A percentile compares a stretch with the other conserved stretches of the same genome.
Conservation (phyloP, 495 filamentous ascomycete genomes). For the Xylaria cubensis region DNA sequence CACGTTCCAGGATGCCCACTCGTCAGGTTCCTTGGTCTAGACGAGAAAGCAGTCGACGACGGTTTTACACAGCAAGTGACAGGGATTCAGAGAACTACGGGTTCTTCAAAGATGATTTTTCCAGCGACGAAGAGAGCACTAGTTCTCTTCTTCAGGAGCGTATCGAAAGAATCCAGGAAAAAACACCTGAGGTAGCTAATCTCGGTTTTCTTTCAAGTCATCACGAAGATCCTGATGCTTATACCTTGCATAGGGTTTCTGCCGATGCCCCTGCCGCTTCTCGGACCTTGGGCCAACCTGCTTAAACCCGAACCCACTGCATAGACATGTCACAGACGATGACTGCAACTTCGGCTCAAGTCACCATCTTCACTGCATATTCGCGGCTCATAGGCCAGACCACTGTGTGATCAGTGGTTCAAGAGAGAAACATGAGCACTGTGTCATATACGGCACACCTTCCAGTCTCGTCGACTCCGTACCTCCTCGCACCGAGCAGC, state of each 20-base stretch:
- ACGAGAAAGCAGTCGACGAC: background rate
- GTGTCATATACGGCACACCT: background rate
- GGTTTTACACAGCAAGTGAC: background rate
- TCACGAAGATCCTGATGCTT: background rate
- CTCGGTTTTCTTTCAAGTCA: background rate
- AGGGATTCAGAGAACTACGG: background rate
- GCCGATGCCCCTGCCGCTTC: conserved; percentile 8
- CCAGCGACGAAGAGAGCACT: background rate
- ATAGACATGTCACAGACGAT: conserved; percentile 30
- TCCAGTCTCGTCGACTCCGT: background rate
- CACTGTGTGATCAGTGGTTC: conserved; percentile 30
- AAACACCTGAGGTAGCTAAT: background rate
- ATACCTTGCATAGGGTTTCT: background rate
- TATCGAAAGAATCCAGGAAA: background rate
- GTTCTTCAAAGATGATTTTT: conserved; percentile 5
- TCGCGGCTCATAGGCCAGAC: conserved; percentile 26
- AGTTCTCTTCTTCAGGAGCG: background rate
- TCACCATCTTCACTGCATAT: conserved; percentile 35
- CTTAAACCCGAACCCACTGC: conserved; percentile 28
- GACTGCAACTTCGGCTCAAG: conserved; percentile 32
- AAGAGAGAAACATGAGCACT: conserved; percentile 28
- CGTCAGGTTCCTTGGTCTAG: background rate
- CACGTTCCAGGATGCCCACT: background rate
- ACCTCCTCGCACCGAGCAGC: background rate
- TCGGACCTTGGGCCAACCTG: conserved; percentile 26